Evolutionary conservation across 805 yeast genomes (phyloP), one percentile per base, ranked within the genome.

Genomic region (Ogataea dorogensis): DNA sequence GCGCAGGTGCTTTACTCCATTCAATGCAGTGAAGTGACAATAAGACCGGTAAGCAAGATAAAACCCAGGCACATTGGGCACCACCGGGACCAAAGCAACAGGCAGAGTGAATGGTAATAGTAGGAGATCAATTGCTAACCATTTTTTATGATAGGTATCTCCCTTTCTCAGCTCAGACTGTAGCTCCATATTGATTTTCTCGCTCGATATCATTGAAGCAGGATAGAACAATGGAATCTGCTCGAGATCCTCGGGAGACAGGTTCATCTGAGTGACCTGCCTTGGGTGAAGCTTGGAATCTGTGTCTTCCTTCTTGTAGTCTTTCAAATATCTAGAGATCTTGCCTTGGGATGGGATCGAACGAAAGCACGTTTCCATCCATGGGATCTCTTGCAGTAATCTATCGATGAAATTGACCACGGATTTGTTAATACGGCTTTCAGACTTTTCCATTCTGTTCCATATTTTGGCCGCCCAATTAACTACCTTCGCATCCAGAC

Each of bases 11-110:
- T 70, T 65, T 5, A 86, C 83, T 0, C 96, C 96, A 26, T 75
- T 57, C 43, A 72, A 65, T 0, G 96, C 96, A 50, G 82, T 83
- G 54, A 80, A 70, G 57, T 91, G 86, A 56, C 96, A 86, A 63
- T 87, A 89, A 13, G 83, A 70, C 43, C 98, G 69, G 56, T 83
- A 89, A 3, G 83, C 69, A 27, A 89, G 61, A 52, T 87, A 91
- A 53, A 91, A 83, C 0, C 96, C 96, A 0, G 98, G 98, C 14
- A 89, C 75, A 51, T 89, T 89, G 14, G 98, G 98, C 3, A 88
- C 58, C n/a, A 89, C 68, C 0, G 98, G 98, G 0, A 91, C 54
- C 27, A 87, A 49, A 0, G 86, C 88, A 27, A 89, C 58, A 2
- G 98, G 98, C 3, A 86, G 49, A 0, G 94, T 78, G 28, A 89